Base-by-base conservation (phyloP, 1,139 yeast species). In the Diutina sp. region DNA sequence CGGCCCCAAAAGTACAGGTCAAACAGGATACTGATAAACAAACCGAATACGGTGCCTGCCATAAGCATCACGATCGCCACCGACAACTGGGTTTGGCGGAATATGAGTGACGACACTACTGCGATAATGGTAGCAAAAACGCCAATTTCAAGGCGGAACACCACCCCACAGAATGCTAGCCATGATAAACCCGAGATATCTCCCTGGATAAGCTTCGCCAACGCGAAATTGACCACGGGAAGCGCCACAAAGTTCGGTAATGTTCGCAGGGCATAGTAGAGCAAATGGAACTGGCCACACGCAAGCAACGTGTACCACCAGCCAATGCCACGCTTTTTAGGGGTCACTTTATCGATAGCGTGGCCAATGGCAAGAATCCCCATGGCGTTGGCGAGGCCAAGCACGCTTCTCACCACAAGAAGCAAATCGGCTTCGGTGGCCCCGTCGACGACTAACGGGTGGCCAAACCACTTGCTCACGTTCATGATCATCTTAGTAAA, bases 191-290 rank as follows among this genome's bases (percentile, higher is more conserved):
- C 89, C 0, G 75, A 63, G 60, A 73, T 69, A 54, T 80, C 76
- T 8, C 85, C 88, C 35, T 64, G 62, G 18, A 89, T 63, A 16
- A 84, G 64, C 62, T 73, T 74, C 12, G 83, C 72, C 51, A 86
- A 62, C 0, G 87, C 85, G 56, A 71, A 64, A 58, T 80, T 80
- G 2, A 87, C 85, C 47, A 89, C 65, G 1, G 98, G 97, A 56
- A 91, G 73, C 0, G 90, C 95, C 48, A 91, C 70, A 68, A 90
- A 87, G 68, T 91, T 91, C 11, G 98, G 97, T 59, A 93, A 73
- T 0, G 96, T 83, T 61, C 98, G 76, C 2, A 96, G 79, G 6
- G 87, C 74, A 66, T 91, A 91, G 70, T 75, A 91, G 58, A 86
- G 70, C 45, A 89, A 61, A 66, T 93, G 98, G 72, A 91, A 93